Conservation (phyloP, 2,329 filamentous ascomycete species). For the Huntiella savannae region DNA sequence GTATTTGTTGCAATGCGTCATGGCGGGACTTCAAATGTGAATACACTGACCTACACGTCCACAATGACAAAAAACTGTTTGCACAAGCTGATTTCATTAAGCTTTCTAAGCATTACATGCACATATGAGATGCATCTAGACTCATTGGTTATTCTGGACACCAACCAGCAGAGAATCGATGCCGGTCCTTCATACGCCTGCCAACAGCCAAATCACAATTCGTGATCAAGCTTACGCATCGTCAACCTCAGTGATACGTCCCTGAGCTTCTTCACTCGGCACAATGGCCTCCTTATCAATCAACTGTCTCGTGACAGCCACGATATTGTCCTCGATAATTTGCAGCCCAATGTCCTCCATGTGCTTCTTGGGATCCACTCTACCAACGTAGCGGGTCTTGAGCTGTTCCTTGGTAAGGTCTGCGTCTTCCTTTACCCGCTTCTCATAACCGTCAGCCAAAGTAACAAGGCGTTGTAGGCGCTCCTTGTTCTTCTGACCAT, state of each 20-base stretch:
- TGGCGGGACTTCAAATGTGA: no score
- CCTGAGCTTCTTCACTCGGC: slow-evolving; percentile 45
- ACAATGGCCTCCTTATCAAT: slow-evolving; percentile 97
- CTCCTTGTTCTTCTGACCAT: slow-evolving; percentile 73
- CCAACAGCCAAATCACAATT: slow-evolving; percentile 10
- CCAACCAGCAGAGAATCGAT: not conserved
- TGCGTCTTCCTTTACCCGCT: slow-evolving; percentile 96
- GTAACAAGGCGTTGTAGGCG: slow-evolving; percentile 72
- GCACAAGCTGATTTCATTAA: slow-evolving; percentile 1
- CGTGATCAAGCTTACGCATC: slow-evolving; percentile 45
- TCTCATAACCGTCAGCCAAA: slow-evolving; percentile 91
- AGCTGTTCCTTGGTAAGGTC: slow-evolving; percentile 93
- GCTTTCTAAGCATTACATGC: slow-evolving; percentile 3
- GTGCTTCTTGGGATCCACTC: slow-evolving; percentile 98
- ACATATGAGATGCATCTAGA: not conserved
- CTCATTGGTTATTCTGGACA: not conserved
- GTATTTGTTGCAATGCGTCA: no score
- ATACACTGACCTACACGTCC: no score
- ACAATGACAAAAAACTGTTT: not conserved
- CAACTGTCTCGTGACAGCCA: slow-evolving; percentile 95
- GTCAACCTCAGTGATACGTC: slow-evolving; percentile 35
- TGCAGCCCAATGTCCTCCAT: slow-evolving; percentile 91
- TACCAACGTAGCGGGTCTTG: slow-evolving; percentile 96
- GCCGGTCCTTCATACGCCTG: not conserved
- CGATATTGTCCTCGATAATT: slow-evolving; percentile 98